These are phyloP conservation scores for Hyaloperonospora arabidopsidis DNA, from an alignment of 352 stramenopile species.

Conservation along the genomic window DNA sequence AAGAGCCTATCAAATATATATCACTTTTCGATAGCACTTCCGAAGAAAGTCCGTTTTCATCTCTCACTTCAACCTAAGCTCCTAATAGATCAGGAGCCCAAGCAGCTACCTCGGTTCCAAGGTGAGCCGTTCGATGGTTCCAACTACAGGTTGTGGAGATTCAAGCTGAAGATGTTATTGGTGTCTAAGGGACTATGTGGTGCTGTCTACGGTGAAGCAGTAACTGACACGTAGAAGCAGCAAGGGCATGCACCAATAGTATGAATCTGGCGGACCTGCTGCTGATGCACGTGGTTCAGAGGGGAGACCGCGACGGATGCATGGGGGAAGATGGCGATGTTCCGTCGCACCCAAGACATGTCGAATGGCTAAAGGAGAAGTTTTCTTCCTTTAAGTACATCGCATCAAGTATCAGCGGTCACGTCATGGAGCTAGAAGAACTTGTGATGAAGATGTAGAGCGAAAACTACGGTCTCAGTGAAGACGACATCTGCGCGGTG, in stretches of 20 bases:
- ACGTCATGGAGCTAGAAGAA: background rate
- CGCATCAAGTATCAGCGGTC: background rate
- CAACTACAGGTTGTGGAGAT: background rate
- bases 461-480: no score
- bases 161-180: slow-evolving; percentile 1
- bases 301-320: background rate
- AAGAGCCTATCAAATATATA: no score
- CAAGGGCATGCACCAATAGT: background rate
- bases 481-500: no score
- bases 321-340: no score
- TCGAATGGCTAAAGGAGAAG: no score
- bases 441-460: background rate
- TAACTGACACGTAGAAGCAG: background rate
- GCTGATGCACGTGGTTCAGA: background rate
- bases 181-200: background rate
- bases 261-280: no score
- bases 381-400: no score
- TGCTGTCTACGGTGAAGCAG: background rate
- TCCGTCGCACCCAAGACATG: no score
- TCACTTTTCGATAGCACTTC: no score
- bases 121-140: slow-evolving; percentile 1
- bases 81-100: no score
- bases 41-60: no score
- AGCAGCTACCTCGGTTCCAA: background rate
- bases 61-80: no score